phyloP scores from a whole-genome alignment of 495 filamentous ascomycete genomes.

The Aspergillus bertholletiae region DNA sequence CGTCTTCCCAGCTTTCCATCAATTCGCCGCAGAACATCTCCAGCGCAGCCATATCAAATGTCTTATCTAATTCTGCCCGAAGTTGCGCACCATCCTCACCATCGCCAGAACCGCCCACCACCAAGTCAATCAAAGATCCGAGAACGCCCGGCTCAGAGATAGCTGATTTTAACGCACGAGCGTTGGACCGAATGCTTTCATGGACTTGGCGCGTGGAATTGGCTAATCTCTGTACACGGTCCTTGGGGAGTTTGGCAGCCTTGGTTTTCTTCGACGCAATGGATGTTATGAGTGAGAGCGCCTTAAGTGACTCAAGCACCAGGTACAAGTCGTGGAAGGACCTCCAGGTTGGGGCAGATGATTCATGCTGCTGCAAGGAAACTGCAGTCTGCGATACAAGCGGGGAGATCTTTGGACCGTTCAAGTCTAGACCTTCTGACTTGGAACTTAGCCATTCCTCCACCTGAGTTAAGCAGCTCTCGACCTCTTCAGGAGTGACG shows the following conservation, averaged over 20 bases:
- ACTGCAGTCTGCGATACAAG: constrained; percentile 25
- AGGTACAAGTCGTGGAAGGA: constrained; percentile 36
- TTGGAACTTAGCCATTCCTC: constrained; percentile 33
- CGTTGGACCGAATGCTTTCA: constrained; percentile 31
- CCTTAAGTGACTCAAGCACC: constrained; percentile 39
- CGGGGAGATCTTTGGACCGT: constrained; percentile 18
- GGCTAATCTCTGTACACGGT: constrained; percentile 26
- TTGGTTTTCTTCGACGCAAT: constrained; percentile 34
- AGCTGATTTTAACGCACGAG: constrained; percentile 31
- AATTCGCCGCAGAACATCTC: constrained; percentile 42
- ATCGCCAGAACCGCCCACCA: constrained; percentile 24
- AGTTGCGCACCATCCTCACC: constrained; percentile 27
- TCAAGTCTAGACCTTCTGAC: constrained; percentile 20
- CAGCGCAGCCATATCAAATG: constrained; percentile 31
- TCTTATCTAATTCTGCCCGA: constrained; percentile 27
- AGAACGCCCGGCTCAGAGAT: constrained; percentile 37
- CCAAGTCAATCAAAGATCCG: constrained; percentile 33
- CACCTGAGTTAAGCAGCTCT: constrained; percentile 26
- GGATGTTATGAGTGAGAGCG: constrained; percentile 26
- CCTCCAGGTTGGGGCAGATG: constrained; percentile 38
- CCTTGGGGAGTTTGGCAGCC: constrained; percentile 30
- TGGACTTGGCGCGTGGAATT: constrained; percentile 26
- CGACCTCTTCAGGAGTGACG: constrained; percentile 27
- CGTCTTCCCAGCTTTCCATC: constrained; percentile 49
- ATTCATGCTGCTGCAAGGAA: constrained; percentile 16